Percentiles rank a stretch among this genome's conserved stretches.
These are phyloP conservation scores for Sugiyamaella japonica DNA, from an alignment of 1,139 yeast species.

Conservation along the genomic window DNA sequence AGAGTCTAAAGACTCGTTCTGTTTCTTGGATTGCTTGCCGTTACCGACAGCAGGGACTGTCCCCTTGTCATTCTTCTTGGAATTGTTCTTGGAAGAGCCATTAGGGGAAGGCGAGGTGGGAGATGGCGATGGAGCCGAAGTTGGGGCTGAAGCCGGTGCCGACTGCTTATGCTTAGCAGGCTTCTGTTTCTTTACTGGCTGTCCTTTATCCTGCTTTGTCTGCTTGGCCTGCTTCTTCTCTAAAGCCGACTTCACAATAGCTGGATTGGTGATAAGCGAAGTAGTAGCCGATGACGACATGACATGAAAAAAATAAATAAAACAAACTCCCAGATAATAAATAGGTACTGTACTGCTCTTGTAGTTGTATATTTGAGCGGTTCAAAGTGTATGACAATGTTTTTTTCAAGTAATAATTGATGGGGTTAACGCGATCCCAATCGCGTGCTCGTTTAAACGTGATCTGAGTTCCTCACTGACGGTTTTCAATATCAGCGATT, in stretches of 20 bases:
- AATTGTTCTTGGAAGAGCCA: not conserved
- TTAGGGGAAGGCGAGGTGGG: not conserved
- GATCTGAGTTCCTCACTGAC: not conserved
- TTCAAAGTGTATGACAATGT: not conserved
- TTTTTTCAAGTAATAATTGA: too few species aligned
- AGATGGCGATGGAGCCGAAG: too few species aligned
- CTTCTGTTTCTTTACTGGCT: slow-evolving; percentile 6
- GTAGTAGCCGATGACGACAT: slow-evolving; percentile 18
- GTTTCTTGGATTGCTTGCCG: not conserved
- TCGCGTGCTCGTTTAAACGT: not conserved
- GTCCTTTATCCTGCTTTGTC: slow-evolving; percentile 5
- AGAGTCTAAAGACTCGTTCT: too few species aligned
- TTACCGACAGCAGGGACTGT: not conserved
- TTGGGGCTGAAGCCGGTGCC: too few species aligned
- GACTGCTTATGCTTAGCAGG: slow-evolving; percentile 2
- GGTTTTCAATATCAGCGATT: slow-evolving; percentile 3
- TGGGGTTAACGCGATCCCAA: not conserved
- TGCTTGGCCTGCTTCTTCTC: slow-evolving; percentile 18
- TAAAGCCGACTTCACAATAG: slow-evolving; percentile 34
- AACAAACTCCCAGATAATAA: slow-evolving; percentile 1
- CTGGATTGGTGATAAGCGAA: slow-evolving; percentile 34
- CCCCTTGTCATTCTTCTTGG: slow-evolving; percentile 7
- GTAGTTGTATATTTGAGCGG: slow-evolving; percentile 11
- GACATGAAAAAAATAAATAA: slow-evolving; percentile 6
- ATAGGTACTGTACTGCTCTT: not conserved